phyloP scores from a whole-genome alignment of 306 rosid species.

The Delonix regia region DNA sequence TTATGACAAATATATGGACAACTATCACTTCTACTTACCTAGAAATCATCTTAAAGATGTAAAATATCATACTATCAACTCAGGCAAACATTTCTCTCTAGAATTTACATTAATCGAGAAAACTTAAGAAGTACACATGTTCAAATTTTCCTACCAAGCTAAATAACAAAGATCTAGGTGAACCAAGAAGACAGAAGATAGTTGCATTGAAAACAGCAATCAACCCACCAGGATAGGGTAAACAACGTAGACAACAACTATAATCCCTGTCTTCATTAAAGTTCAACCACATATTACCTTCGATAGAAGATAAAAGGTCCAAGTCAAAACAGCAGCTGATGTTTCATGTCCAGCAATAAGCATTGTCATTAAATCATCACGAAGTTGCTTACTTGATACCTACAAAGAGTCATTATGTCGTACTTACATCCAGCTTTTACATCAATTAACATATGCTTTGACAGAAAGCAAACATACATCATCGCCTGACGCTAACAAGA shows the following conservation, averaged over 20 bases:
- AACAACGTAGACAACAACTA: constrained; percentile 18
- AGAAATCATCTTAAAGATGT: background rate
- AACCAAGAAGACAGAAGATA: background rate
- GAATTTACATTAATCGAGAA: background rate
- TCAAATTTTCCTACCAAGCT: constrained; percentile 2
- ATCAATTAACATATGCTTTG: constrained; percentile 32
- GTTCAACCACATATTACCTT: constrained; percentile 51
- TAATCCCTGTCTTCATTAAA: constrained; percentile 27
- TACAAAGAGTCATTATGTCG: constrained; percentile 43
- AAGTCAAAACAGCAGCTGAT: constrained; percentile 95
- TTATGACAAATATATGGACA: background rate
- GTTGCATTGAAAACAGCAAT: background rate
- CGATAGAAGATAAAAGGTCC: constrained; percentile 95
- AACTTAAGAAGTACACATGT: background rate
- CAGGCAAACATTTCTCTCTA: background rate
- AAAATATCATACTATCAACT: background rate
- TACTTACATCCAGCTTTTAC: constrained; percentile 24
- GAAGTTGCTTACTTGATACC: constrained; percentile 99
- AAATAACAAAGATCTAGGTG: constrained; percentile 2
- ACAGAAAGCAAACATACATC: constrained; percentile 56
- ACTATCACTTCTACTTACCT: background rate
- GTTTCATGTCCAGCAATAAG: constrained; percentile 99
- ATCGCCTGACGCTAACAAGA: constrained; percentile 97
- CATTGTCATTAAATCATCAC: constrained; percentile 98
- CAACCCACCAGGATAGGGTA: background rate